Base-by-base conservation (phyloP, 2,329 filamentous ascomycete species). In the Fusarium chlamydosporum region DNA sequence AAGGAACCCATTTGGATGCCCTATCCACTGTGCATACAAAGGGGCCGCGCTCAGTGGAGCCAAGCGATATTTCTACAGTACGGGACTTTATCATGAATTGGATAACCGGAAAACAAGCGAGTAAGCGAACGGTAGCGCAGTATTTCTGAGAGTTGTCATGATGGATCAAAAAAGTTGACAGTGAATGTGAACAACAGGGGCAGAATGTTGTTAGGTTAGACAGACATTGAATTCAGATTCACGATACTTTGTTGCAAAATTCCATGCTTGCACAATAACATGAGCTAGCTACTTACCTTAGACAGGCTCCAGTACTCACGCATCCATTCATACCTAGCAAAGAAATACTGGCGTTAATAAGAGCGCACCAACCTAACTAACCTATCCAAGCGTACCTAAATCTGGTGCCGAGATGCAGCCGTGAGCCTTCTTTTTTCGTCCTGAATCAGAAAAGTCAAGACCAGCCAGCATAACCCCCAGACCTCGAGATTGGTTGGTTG, bases 111-210 rank as follows among this genome's bases (percentile, higher is more conserved):
- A 38, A 62, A 33, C 34, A 47, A 62, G 51, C 34, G 60, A 35
- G 31, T 34, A 51, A 50, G 45, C 11, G 42, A 54, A 40, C 29
- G 40, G 29, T 38, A 43, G 55, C 53, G 15, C 33, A 46, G 34
- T 11, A 38, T 29, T 54, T 56, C 60, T 35, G 56, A 40, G 31
- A 68, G 66, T 66, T 69, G 65, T 69, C 66, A 68, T 69, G 66
- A 68, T 57, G 65, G 56, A 45, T 23, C 20, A 15, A 20, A 29
- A 23, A 18, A n/a, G 18, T 23, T 6, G 46, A 34, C 23, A 41
- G 10, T 23, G 35, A 27, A 64, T 34, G 51, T 59, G 31, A 52
- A 38, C 18, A 57, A 41, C 31, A 51, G 20, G 29, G 37, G 10
- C 23, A 43, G 29, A 41, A 29, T 46, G 42, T 52, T 29, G 38